A percentile compares a stretch with the other conserved stretches of the same genome.
These are phyloP conservation scores for Mortierella sp. DNA, from an alignment of 371 early-diverging fungal species.

Conservation along the genomic window DNA sequence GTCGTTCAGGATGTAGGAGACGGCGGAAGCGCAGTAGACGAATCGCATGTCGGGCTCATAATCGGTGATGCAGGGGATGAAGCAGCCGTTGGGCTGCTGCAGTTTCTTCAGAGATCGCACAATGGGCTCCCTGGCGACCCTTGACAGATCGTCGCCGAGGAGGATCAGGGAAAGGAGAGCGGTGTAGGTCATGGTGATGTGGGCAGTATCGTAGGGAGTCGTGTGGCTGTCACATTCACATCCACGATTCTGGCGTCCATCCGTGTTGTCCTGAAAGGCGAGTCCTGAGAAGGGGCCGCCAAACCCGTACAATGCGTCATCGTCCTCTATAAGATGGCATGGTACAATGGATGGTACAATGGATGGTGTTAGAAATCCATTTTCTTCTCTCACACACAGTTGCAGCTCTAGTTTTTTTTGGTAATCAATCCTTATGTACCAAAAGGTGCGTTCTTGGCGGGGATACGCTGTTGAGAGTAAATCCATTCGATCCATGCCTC, in stretches of 20 bases:
- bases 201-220: constrained; percentile 71
- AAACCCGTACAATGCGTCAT: constrained; percentile 70
- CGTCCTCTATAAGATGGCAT: constrained; percentile 16
- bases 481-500: constrained; percentile 94
- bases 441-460: neutral
- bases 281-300: constrained; percentile 79
- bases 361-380: neutral
- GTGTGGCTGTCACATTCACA: constrained; percentile 32
- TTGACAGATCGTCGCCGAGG: constrained; percentile 90
- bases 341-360: neutral
- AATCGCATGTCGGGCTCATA: constrained; percentile 91
- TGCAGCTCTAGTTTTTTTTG: neutral
- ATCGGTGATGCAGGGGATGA: constrained; percentile 38
- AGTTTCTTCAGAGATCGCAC: constrained; percentile 64
- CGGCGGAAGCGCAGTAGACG: constrained; percentile 89
- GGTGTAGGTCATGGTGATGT: constrained; percentile 94
- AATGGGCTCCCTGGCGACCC: constrained; percentile 84
- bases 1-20: constrained; percentile 88
- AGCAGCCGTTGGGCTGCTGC: constrained; percentile 67
- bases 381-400: neutral
- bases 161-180: constrained; percentile 83
- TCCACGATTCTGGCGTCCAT: constrained; percentile 12
- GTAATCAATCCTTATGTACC: constrained; percentile 2
- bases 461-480: constrained; percentile 86
- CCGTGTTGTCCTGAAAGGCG: constrained; percentile 55